Base-by-base conservation (phyloP, 495 filamentous ascomycete species). In the Annulohypoxylon nitens region DNA sequence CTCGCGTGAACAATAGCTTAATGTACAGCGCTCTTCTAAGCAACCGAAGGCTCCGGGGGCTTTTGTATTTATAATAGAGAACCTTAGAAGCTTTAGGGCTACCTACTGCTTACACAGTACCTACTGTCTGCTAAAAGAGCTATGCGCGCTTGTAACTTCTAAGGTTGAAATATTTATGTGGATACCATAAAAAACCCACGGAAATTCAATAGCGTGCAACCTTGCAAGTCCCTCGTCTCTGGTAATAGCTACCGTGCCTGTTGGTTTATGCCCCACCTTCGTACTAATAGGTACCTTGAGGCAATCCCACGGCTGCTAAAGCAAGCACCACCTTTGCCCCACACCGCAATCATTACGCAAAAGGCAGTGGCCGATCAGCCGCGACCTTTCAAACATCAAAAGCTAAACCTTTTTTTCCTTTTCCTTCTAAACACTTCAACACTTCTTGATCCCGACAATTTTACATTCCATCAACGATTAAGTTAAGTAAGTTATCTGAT, bases 291-390 rank as follows among this genome's bases (percentile, higher is more conserved):
- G 43, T 48, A 48, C 66, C 50, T 50, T 39, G 64, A 61, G 68
- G 68, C 45, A 64, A 60, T 67, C 64, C 60, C 60, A 51, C 39
- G 39, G 48, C 55, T 61, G 60, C 63, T 43, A 64, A 11, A 60
- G 62, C 62, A 71, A 71, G 67, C 70, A 58, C 43, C 70, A 58
- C 48, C 16, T 11, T 20, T 16, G 50, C 67, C 67, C 72, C 72
- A 70, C 67, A 62, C 43, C 23, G 50, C 54, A 64, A 71, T 68
- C 67, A 71, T 70, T 75, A 75, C 72, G 72, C 72, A 75, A 71
- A 75, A 23, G 61, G 67, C 51, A 67, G 71, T 70, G 71, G 61
- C 62, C 51, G 66, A 68, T 75, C 72, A 67, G 57, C 72, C 72
- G 67, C 72, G 72, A 75, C 54, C 72, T 64, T 75, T 61, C 67